phyloP scores from a whole-genome alignment of 2,329 filamentous ascomycete species.

The Botrytis squamosa region DNA sequence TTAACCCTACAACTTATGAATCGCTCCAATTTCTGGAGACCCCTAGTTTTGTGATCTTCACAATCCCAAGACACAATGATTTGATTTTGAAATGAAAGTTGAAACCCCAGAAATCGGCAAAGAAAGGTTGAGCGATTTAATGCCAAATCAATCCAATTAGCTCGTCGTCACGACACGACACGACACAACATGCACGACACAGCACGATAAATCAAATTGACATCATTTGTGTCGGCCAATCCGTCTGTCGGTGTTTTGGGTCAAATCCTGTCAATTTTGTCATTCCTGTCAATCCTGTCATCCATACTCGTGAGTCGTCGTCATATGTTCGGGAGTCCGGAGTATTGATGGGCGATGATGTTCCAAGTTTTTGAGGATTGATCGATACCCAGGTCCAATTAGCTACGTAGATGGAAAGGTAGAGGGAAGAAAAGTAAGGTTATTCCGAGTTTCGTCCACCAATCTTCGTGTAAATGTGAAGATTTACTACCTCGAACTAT shows the following conservation, averaged over 20 bases:
- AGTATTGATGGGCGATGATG: background rate
- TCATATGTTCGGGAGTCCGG: background rate
- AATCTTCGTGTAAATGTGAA: background rate
- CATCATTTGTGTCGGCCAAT: background rate
- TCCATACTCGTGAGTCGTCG: background rate
- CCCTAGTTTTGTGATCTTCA: background rate
- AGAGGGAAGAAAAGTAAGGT: background rate
- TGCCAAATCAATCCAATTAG: background rate
- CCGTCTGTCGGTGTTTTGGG: background rate
- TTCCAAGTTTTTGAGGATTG: background rate
- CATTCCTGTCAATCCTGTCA: background rate
- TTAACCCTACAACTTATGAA: background rate
- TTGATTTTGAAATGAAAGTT: background rate
- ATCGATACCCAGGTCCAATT: background rate
- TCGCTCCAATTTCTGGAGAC: background rate
- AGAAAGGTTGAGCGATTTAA: background rate
- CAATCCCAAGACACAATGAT: background rate
- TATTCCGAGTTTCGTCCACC: background rate
- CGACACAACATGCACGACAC: background rate
- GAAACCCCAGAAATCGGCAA: background rate
- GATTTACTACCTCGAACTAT: background rate
- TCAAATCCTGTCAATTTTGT: background rate
- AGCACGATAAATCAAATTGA: background rate
- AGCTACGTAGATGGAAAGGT: background rate
- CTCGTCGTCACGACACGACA: background rate